A percentile compares a stretch with the other conserved stretches of the same genome.
phyloP scores from a whole-genome alignment of 148 eudicot genomes.

The Polygonum aviculare region DNA sequence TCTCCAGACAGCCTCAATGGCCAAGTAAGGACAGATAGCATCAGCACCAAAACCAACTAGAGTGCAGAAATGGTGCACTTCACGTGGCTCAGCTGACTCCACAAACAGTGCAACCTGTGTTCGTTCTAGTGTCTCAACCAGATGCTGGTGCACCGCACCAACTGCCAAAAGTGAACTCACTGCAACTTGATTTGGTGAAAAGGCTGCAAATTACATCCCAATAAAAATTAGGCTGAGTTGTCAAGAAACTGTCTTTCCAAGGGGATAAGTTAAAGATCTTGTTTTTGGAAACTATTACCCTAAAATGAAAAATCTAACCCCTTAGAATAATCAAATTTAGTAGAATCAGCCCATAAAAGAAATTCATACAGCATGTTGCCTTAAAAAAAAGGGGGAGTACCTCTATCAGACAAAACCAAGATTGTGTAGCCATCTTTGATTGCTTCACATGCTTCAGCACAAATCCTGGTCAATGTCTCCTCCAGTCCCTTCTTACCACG shows the following conservation, averaged over 20 bases:
- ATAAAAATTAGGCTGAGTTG: slow-evolving; percentile 3
- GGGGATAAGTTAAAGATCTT: background rate
- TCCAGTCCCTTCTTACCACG: slow-evolving; percentile 85
- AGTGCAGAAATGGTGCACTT: slow-evolving; percentile 99
- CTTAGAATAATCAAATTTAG: too few relatives aligned
- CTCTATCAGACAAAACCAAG: slow-evolving; percentile 92
- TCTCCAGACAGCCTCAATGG: slow-evolving; percentile 90
- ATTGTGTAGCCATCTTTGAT: slow-evolving; percentile 76
- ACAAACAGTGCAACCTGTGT: slow-evolving; percentile 79
- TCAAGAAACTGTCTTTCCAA: too few relatives aligned
- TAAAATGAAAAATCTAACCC: too few relatives aligned
- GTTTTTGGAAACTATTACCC: too few relatives aligned
- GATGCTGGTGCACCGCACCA: slow-evolving; percentile 97
- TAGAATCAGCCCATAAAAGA: background rate
- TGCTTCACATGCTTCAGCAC: slow-evolving; percentile 74
- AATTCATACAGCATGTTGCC: background rate
- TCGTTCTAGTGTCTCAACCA: slow-evolving; percentile 80
- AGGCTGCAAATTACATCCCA: slow-evolving; percentile 36
- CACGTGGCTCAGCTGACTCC: slow-evolving; percentile 99
- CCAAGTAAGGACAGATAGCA: slow-evolving; percentile 93
- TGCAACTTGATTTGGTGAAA: slow-evolving; percentile 75
- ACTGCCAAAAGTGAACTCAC: slow-evolving; percentile 93
- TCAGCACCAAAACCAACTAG: slow-evolving; percentile 96
- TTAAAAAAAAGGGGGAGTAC: slow-evolving; percentile 24
- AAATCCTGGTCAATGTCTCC: slow-evolving; percentile 83